phyloP scores from a whole-genome alignment of 2,329 filamentous ascomycete genomes.

The Trichoderma gracile region DNA sequence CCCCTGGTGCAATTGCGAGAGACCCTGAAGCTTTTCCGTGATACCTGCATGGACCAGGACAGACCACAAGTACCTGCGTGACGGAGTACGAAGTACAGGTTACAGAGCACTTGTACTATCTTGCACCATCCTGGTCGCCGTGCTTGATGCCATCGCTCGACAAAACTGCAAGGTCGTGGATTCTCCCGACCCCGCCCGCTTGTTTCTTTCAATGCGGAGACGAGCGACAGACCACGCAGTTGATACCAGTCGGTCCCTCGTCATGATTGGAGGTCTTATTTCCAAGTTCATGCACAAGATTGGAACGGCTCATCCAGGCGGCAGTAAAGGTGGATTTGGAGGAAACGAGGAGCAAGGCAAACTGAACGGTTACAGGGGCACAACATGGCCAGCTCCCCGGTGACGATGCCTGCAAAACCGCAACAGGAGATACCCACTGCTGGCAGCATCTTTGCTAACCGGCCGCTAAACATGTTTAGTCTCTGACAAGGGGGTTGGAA shows the following conservation, averaged over 20 bases:
- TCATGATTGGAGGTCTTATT: not conserved
- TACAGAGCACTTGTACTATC: not conserved
- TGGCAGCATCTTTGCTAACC: constrained; percentile 1
- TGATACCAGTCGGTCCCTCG: not conserved
- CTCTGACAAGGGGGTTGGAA: not conserved
- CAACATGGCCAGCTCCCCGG: constrained; percentile 5
- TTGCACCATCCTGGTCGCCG: not conserved
- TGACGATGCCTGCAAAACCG: not conserved
- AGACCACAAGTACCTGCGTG: not conserved
- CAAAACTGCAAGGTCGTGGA: not conserved
- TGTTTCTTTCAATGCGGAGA: constrained; percentile 5
- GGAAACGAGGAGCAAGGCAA: constrained; percentile 7
- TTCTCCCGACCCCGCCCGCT: constrained; percentile 14
- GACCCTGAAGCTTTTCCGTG: not conserved
- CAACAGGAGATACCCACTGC: constrained; percentile 8
- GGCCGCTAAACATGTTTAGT: constrained; percentile 10
- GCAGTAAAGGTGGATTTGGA: not conserved
- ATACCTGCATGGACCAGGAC: not conserved
- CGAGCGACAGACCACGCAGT: constrained; percentile 1
- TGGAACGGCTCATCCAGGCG: constrained; percentile 5
- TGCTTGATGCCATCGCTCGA: constrained; percentile 12
- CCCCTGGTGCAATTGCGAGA: not conserved
- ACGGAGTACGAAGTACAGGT: not conserved
- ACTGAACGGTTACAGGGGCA: constrained; percentile 14
- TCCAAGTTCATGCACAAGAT: constrained; percentile 2